Evolutionary conservation across 1,139 yeast genomes (phyloP), one percentile per base, ranked within the genome.

Genomic region (Yamadazyma siamensis): DNA sequence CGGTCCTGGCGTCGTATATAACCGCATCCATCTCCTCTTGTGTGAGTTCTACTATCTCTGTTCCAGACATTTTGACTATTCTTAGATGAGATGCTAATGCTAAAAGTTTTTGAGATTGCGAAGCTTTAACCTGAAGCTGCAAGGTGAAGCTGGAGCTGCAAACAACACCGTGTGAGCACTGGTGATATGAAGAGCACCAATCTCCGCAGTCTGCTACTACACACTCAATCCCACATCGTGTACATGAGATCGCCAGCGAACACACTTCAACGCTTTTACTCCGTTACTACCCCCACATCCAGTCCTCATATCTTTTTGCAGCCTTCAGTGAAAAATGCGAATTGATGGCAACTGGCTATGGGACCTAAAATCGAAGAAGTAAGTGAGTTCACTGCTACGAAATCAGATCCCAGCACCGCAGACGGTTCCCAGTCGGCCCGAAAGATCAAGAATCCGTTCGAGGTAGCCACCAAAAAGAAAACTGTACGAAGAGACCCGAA

Each of bases 1-100:
- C 96, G 23, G 72, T 80, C 52, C 98, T 76, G 30, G 96, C 86
- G 46, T 85, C 95, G 40, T 77, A 78, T 31, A 88, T 70, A 38
- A 89, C 75, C 34, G 82, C 80, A 43, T 84, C 95, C 68, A 79
- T 80, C 50, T 86, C 94, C 41, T 88, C 96, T 50, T 77, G 84
- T 6, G 75, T 57, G 40, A 75, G 46, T 10, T 42, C 38, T 3
- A 39, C 39, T 9, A 47, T 35, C 31, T 44, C 43, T 6, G 41
- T 36, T 17, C 42, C 47, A 18, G 49, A 32, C 52, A 49, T 48
- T 10, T 19, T 14, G 24, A 8, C 15, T 22, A 22, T 22, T 22
- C 4, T n/a, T n/a, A n/a, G n/a, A n/a, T n/a, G n/a, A n/a, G n/a
- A n/a, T n/a, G n/a, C n/a, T n/a, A n/a, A n/a, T n/a, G 20, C 28